Conservation (phyloP, 2,329 filamentous ascomycete species). For the Alternaria incomplexa region DNA sequence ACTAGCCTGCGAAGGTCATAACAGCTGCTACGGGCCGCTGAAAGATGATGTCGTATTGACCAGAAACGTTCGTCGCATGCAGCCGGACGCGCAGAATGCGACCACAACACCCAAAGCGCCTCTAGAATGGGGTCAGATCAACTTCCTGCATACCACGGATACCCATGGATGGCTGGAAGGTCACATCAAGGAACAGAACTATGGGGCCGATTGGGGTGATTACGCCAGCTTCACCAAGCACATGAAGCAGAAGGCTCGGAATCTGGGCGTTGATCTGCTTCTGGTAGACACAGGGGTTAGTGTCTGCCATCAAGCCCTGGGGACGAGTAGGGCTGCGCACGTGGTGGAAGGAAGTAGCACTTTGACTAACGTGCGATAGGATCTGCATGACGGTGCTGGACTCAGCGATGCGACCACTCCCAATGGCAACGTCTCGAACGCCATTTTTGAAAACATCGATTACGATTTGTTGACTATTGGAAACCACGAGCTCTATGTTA, state of each 20-base stretch:
- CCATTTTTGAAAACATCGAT: constrained; percentile 59
- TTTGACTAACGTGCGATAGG: constrained; percentile 42
- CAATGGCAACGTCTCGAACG: constrained; percentile 63
- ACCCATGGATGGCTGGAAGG: constrained; percentile 68
- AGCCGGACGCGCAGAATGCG: constrained; percentile 52
- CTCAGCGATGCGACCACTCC: constrained; percentile 65
- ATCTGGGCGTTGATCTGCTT: constrained; percentile 65
- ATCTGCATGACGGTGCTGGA: constrained; percentile 71
- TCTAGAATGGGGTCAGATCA: constrained; percentile 68
- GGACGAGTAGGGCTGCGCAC: constrained; percentile 1
- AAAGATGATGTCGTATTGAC: constrained; percentile 50
- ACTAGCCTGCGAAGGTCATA: constrained; percentile 39
- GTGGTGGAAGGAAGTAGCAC: not conserved
- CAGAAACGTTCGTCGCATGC: constrained; percentile 52
- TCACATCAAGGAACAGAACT: constrained; percentile 67
- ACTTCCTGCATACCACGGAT: constrained; percentile 70
- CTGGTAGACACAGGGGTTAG: constrained; percentile 64
- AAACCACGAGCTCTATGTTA: constrained; percentile 71
- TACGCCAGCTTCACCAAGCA: constrained; percentile 65
- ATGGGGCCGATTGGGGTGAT: constrained; percentile 71
- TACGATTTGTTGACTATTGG: constrained; percentile 63
- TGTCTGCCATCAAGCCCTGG: not conserved
- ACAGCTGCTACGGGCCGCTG: constrained; percentile 49
- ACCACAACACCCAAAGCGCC: constrained; percentile 45
- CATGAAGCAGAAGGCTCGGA: constrained; percentile 65